These are phyloP conservation scores for Cryptococcus wingfieldii DNA, from an alignment of 1,284 basidiomycete genomes.

Conservation along the genomic window DNA sequence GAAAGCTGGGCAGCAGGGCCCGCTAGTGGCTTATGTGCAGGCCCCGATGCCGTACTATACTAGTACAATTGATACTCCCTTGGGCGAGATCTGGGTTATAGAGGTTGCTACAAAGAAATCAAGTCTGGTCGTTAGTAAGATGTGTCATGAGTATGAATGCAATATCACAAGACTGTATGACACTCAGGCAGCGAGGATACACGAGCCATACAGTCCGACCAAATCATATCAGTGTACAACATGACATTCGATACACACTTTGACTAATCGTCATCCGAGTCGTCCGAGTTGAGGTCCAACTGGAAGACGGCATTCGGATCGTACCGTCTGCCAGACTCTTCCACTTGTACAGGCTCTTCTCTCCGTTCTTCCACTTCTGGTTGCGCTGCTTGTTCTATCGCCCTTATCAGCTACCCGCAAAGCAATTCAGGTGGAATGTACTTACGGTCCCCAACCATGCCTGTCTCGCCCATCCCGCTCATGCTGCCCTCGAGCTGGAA, in stretches of 20 bases:
- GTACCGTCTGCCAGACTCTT: conserved; percentile 32
- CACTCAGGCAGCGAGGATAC: background rate
- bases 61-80: too few relatives aligned
- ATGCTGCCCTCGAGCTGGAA: conserved; percentile 44
- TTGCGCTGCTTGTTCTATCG: background rate
- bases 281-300: conserved; percentile 41
- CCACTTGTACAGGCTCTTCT: conserved; percentile 16
- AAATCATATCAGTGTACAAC: background rate
- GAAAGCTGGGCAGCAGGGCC: too few relatives aligned
- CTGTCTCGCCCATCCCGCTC: conserved; percentile 36
- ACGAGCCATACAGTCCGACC: background rate
- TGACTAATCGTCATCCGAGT: conserved; percentile 20
- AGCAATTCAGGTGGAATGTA: background rate
- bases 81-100: too few relatives aligned
- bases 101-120: too few relatives aligned
- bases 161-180: background rate
- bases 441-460: conserved; percentile 33
- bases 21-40: too few relatives aligned
- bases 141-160: background rate
- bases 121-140: too few relatives aligned
- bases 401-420: too few relatives aligned
- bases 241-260: background rate
- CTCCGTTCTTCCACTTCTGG: conserved; percentile 1
- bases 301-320: conserved; percentile 39
- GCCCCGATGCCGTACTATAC: too few relatives aligned